Conservation (phyloP, 148 eudicot genomes). For the Bassia scoparia region DNA sequence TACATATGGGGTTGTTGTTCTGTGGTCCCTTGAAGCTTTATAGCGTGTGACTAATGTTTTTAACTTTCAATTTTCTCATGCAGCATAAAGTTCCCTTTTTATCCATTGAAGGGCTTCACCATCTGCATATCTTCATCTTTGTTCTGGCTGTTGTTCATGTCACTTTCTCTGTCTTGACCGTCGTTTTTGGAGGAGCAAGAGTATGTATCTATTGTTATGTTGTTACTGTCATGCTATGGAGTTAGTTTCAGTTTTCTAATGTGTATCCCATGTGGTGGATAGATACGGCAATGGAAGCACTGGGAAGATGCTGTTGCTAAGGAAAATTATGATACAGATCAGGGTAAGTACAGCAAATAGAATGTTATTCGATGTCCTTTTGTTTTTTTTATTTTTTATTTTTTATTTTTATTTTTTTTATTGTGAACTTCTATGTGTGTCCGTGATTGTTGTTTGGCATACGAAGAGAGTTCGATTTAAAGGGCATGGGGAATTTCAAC, state of each 20-base stretch:
- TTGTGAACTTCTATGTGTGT: neutral
- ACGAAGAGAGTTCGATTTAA: neutral
- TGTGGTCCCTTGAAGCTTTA: neutral
- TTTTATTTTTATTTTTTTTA: neutral
- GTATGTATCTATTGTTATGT: conserved; percentile 33
- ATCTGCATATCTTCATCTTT: conserved; percentile 89
- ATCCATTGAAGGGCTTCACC: conserved; percentile 76
- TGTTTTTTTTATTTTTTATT: neutral
- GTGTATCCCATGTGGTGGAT: conserved; percentile 12
- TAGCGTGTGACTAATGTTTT: neutral
- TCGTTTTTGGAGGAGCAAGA: conserved; percentile 64
- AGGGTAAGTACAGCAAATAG: conserved; percentile 36
- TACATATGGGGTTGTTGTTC: neutral
- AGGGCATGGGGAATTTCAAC: neutral
- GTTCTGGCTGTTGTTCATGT: conserved; percentile 79
- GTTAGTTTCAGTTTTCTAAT: conserved; percentile 9
- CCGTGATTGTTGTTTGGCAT: neutral
- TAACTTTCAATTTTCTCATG: conserved; percentile 9
- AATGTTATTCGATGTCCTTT: neutral
- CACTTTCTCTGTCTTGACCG: conserved; percentile 67
- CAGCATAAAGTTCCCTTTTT: conserved; percentile 68
- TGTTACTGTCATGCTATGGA: neutral
- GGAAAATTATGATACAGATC: conserved; percentile 44
- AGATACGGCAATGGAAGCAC: conserved; percentile 87
- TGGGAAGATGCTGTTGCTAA: conserved; percentile 72